phyloP scores from a whole-genome alignment of 2,329 filamentous ascomycete species.

The Phialocephala sp. region DNA sequence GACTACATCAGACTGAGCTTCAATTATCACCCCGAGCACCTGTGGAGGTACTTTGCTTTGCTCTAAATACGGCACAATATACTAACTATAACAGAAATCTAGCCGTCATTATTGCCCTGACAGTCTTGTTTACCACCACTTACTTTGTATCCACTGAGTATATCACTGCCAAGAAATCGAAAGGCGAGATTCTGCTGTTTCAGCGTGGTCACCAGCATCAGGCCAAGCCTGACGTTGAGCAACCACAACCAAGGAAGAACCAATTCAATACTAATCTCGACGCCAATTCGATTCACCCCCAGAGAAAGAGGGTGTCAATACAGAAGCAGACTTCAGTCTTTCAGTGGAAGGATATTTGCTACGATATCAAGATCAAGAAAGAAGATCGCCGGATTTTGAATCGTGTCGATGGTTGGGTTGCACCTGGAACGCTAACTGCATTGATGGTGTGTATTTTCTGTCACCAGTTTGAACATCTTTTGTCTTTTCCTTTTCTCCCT shows the following conservation, averaged over 20 bases:
- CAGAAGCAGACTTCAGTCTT: slow-evolving; percentile 38
- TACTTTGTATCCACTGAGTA: slow-evolving; percentile 72
- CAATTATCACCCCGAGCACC: slow-evolving; percentile 61
- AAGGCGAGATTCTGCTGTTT: slow-evolving; percentile 78
- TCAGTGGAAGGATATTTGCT: slow-evolving; percentile 58
- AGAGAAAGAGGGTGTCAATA: slow-evolving; percentile 19
- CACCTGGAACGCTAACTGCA: slow-evolving; percentile 71
- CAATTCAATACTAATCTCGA: neutral
- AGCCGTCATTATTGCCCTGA: slow-evolving; percentile 70
- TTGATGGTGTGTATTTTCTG: slow-evolving; percentile 69
- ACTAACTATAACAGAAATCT: slow-evolving; percentile 53
- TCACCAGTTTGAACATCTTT: slow-evolving; percentile 63
- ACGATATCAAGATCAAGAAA: slow-evolving; percentile 72
- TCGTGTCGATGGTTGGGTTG: slow-evolving; percentile 73
- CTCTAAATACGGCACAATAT: neutral
- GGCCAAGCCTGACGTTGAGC: slow-evolving; percentile 73
- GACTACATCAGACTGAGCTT: slow-evolving; percentile 60
- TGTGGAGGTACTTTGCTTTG: slow-evolving; percentile 56
- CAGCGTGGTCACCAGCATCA: slow-evolving; percentile 55
- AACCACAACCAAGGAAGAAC: slow-evolving; percentile 43
- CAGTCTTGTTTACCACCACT: slow-evolving; percentile 61
- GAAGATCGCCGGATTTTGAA: slow-evolving; percentile 68
- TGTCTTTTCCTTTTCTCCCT: neutral
- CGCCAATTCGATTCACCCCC: neutral
- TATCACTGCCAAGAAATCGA: slow-evolving; percentile 62